Conservation (phyloP, 306 rosid genomes). For the Mimosa pudica region DNA sequence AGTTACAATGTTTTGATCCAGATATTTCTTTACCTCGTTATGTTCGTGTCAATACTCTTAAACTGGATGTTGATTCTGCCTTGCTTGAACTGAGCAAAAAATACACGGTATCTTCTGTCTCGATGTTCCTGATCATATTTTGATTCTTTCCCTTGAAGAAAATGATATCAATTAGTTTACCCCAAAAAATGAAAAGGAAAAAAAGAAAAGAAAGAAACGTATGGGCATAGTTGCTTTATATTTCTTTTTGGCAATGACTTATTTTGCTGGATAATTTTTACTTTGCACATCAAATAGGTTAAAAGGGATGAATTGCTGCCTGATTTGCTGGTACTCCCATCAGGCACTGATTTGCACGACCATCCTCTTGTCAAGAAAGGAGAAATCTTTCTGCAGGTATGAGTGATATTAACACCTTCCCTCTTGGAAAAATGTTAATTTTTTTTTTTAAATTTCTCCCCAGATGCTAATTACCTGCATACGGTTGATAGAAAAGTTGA, state of each 20-base stretch:
- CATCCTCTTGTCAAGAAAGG: constrained; percentile 82
- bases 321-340: constrained; percentile 82
- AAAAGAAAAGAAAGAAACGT: background rate
- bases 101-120: constrained; percentile 50
- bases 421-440: background rate
- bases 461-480: background rate
- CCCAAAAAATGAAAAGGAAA: background rate
- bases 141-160: constrained; percentile 13
- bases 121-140: constrained; percentile 6
- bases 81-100: constrained; percentile 56
- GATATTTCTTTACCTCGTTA: constrained; percentile 69
- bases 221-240: background rate
- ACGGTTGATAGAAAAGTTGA: background rate
- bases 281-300: constrained; percentile 52
- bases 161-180: background rate
- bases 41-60: constrained; percentile 91
- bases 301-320: constrained; percentile 72
- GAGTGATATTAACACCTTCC: constrained; percentile 23
- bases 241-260: background rate
- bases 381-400: constrained; percentile 87
- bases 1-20: constrained; percentile 46
- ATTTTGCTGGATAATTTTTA: background rate
- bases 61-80: constrained; percentile 71
- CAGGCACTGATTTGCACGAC: constrained; percentile 80
- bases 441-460: background rate